Percentiles rank a stretch among this genome's conserved stretches.
Evolutionary conservation across 139 green algal species (phyloP).

Genomic region (Micractinium conductrix): DNA sequence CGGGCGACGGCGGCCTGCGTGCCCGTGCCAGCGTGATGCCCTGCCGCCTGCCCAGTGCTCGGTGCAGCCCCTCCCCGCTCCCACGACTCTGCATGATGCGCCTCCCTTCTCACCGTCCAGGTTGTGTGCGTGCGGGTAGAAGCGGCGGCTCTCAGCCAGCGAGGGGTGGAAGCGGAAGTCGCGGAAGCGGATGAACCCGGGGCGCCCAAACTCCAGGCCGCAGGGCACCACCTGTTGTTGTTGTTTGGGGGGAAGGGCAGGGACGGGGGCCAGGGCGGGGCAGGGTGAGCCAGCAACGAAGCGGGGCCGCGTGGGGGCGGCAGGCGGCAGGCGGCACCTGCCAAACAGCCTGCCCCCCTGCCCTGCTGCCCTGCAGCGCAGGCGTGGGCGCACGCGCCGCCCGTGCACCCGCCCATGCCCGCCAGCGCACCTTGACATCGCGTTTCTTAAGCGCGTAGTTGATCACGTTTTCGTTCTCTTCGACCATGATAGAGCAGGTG

Average conservation of each 20-base stretch:
- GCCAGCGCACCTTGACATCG: constrained; percentile 85
- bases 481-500: constrained; percentile 98
- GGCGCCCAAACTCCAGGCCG: constrained; percentile 94
- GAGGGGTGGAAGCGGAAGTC: constrained; percentile 97
- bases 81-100: not conserved
- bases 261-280: too few relatives aligned
- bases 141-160: constrained; percentile 83
- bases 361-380: too few relatives aligned
- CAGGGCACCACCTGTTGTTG: constrained; percentile 75
- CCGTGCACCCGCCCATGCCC: not conserved
- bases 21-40: not conserved
- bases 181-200: constrained; percentile 85
- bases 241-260: not conserved
- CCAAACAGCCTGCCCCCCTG: too few relatives aligned
- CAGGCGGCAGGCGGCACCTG: too few relatives aligned
- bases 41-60: too few relatives aligned
- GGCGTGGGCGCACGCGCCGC: not conserved
- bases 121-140: constrained; percentile 99
- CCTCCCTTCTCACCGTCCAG: constrained; percentile 81
- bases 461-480: constrained; percentile 98
- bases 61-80: too few relatives aligned
- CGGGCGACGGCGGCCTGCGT: not conserved
- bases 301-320: too few relatives aligned
- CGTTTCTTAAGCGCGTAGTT: constrained; percentile 97
- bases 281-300: too few relatives aligned